Conservation (phyloP, 345 rosid species). For the Pistacia integerrima region DNA sequence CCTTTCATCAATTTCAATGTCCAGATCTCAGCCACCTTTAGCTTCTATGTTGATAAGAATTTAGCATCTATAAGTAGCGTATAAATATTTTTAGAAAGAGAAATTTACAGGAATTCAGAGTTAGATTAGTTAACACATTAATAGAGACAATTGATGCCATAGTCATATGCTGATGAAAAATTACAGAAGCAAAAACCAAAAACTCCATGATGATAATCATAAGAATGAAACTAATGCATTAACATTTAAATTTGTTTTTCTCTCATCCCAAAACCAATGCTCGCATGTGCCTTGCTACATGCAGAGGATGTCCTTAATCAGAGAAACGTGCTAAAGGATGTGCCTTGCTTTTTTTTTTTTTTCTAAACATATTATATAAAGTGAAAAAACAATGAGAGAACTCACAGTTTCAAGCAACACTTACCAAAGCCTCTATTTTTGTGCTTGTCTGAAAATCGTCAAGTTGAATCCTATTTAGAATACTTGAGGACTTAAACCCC, state of each 20-base stretch:
- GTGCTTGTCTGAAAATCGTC: slow-evolving; percentile 95
- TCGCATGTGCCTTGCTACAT: not conserved
- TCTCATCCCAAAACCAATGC: not conserved
- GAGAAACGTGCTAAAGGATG: not conserved
- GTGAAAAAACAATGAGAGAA: not conserved
- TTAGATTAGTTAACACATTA: not conserved
- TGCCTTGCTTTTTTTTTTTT: not conserved
- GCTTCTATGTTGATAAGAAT: not conserved
- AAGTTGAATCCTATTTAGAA: slow-evolving; percentile 77
- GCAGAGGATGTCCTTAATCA: not conserved
- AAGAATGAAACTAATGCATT: not conserved
- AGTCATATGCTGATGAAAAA: not conserved
- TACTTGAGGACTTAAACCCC: slow-evolving; percentile 84
- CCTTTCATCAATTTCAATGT: not conserved
- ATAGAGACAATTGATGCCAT: not conserved
- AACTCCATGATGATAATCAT: not conserved
- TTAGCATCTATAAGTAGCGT: not conserved
- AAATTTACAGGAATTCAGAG: too few relatives aligned
- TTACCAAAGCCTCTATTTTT: slow-evolving; percentile 97
- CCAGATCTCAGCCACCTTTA: not conserved
- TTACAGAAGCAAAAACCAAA: not conserved
- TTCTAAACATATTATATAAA: not conserved
- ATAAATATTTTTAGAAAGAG: not conserved
- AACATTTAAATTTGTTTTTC: not conserved
- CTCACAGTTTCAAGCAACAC: slow-evolving; percentile 20